Conservation (phyloP, 345 rosid species). For the Lepidium aucheri region DNA sequence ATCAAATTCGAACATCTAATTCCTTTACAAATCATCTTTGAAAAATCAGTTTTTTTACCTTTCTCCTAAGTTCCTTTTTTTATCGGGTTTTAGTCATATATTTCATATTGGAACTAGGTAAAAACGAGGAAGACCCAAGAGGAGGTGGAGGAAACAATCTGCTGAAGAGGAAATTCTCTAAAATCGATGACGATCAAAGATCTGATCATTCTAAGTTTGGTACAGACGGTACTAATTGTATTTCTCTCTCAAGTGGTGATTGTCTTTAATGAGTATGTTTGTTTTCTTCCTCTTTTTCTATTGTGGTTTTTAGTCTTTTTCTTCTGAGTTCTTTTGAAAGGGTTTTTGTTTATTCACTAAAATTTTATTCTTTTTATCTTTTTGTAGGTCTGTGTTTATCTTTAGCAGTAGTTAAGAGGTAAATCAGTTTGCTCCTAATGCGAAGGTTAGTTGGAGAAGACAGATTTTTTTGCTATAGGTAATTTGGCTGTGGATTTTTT, state of each 20-base stretch:
- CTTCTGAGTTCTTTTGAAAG: no score
- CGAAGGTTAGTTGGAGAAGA: no score
- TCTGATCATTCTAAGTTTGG: no score
- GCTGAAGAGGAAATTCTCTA: constrained; percentile 41
- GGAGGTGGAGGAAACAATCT: constrained; percentile 9
- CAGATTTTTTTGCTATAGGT: no score
- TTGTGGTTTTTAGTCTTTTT: no score
- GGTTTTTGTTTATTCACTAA: no score
- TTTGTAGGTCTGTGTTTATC: no score
- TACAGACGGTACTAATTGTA: not conserved
- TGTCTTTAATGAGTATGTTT: constrained; percentile 10
- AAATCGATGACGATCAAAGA: constrained; percentile 24
- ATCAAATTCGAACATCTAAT: no score
- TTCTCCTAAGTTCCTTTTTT: not conserved
- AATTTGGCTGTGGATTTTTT: no score
- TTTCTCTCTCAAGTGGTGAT: not conserved
- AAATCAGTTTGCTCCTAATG: no score
- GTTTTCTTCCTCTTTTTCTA: not conserved
- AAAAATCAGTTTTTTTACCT: not conserved
- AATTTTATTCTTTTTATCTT: no score
- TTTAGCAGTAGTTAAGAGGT: no score
- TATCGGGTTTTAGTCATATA: constrained; percentile 8
- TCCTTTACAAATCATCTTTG: not conserved
- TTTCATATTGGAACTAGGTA: constrained; percentile 9
- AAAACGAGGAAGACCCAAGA: constrained; percentile 5